These are phyloP conservation scores for Tetrapisispora fleetii DNA, from an alignment of 805 yeast genomes.

Conservation along the genomic window DNA sequence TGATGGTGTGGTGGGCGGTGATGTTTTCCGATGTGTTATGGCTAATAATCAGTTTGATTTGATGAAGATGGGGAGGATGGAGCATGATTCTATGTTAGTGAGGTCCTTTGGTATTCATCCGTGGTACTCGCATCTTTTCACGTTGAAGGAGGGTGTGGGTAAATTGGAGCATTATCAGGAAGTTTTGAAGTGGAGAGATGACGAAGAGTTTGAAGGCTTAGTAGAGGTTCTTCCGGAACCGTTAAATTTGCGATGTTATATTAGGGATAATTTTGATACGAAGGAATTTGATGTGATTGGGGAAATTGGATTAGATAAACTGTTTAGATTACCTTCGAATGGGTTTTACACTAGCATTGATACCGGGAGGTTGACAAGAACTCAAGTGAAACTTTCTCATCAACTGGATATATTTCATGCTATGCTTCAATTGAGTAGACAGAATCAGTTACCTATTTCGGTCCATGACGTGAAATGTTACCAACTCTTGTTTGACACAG, in stretches of 20 bases:
- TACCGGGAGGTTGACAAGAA: conserved; percentile 34
- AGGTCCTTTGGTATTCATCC: conserved; percentile 75
- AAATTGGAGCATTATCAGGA: conserved; percentile 47
- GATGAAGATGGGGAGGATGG: conserved; percentile 15
- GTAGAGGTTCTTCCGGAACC: conserved; percentile 55
- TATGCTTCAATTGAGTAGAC: conserved; percentile 48
- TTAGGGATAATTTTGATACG: conserved; percentile 19
- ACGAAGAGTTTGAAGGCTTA: conserved; percentile 26
- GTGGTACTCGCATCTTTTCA: conserved; percentile 71
- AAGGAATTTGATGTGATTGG: conserved; percentile 45
- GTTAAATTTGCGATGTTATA: conserved; percentile 29
- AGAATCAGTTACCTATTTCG: conserved; percentile 45
- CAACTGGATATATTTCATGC: conserved; percentile 44
- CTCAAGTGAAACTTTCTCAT: conserved; percentile 53
- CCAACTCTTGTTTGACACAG: conserved; percentile 42
- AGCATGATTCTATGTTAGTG: conserved; percentile 5
- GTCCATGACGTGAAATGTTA: conserved; percentile 81
- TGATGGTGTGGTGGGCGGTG: too few species aligned
- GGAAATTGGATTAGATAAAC: conserved; percentile 83
- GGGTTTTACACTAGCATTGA: conserved; percentile 37
- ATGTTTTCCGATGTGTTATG: conserved; percentile 37
- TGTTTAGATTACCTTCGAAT: conserved; percentile 53
- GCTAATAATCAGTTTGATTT: conserved; percentile 34
- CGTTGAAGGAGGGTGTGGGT: conserved; percentile 13
- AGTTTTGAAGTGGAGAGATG: conserved; percentile 35